Evolutionary conservation across 208 protist genomes (phyloP), one percentile per base, ranked within the genome.

Genomic region (Crithidia mellificae): DNA sequence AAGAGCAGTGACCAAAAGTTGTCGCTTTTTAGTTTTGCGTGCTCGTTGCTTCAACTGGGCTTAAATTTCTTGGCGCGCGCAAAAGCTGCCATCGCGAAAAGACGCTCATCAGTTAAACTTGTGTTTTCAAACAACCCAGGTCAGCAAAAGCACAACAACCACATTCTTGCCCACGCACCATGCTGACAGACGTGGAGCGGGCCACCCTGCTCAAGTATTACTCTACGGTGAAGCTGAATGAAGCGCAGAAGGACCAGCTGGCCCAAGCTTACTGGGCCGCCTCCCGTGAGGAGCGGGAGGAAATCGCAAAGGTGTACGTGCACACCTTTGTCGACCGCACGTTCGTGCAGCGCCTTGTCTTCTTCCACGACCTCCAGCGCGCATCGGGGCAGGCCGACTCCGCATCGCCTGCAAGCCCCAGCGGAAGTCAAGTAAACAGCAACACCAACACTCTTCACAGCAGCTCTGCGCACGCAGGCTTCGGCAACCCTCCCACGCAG

Each of bases 231-330:
- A 53, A 84, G 57, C 80, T 95, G 20, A 83, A 64, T 38, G 72
- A 55, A 6, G 80, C 69, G 27, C 90, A 95, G 74, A 81, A 83
- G 52, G 81, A 90, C 25, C 57, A 82, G 38, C 69, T 95, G 17
- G 78, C 84, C 12, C 62, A 75, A 52, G 77, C 80, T 47, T 95
- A 93, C 80, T 95, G 87, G 88, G 80, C 84, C 22, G 87, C 87
- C 8, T 81, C 63, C 19, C 55, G 50, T 24, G 87, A 77, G 51
- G 87, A 89, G 78, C 80, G 85, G 6, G 63, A 61, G 2, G 80
- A 86, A 57, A 95, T 95, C 47, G 84, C 87, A 12, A 72, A 83
- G 27, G 82, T 77, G 7, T 95, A 95, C 47, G 68, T 81, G 20
- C 69, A 83, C 22, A 77, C 92, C 30, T 95, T 95, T 53, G 77